Conservation (phyloP, 2,329 filamentous ascomycete genomes). For the Pestalotiopsis sp. region DNA sequence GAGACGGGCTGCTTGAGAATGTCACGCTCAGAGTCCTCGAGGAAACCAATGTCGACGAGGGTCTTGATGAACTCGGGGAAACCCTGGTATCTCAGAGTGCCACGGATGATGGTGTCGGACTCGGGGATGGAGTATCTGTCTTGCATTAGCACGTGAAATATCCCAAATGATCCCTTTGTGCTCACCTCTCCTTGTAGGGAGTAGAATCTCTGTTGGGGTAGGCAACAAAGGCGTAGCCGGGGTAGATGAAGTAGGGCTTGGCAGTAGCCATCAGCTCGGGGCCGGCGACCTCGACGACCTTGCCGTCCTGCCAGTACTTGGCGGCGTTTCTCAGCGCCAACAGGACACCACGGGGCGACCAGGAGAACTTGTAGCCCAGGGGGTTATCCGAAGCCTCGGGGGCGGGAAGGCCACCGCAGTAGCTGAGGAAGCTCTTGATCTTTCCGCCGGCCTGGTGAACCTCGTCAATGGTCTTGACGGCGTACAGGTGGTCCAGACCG, state of each 20-base stretch:
- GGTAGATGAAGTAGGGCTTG: slow-evolving; percentile 89
- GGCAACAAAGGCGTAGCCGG: slow-evolving; percentile 84
- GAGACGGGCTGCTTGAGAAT: slow-evolving; percentile 68
- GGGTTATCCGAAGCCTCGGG: slow-evolving; percentile 81
- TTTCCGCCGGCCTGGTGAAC: slow-evolving; percentile 89
- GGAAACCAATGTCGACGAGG: slow-evolving; percentile 89
- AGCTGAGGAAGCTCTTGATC: slow-evolving; percentile 79
- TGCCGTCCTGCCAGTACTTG: slow-evolving; percentile 78
- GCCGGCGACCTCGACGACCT: slow-evolving; percentile 65
- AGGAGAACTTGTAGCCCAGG: slow-evolving; percentile 90
- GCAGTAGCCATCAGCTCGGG: slow-evolving; percentile 81
- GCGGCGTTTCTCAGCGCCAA: slow-evolving; percentile 83
- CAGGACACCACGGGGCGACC: slow-evolving; percentile 79
- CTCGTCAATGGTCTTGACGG: slow-evolving; percentile 83
- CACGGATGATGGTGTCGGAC: slow-evolving; percentile 81
- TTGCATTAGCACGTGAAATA: neutral
- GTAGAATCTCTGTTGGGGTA: slow-evolving; percentile 96
- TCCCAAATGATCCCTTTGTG: neutral
- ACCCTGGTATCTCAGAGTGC: slow-evolving; percentile 82
- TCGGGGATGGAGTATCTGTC: slow-evolving; percentile 81
- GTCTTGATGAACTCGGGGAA: slow-evolving; percentile 89
- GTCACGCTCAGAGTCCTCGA: slow-evolving; percentile 68
- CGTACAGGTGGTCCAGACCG: slow-evolving; percentile 65
- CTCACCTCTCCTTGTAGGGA: slow-evolving; percentile 72
- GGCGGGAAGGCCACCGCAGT: slow-evolving; percentile 79